Percentiles rank a stretch among this genome's conserved stretches.
Evolutionary conservation across 1,139 yeast species (phyloP).

Genomic region (Blastobotrys arbuscula): DNA sequence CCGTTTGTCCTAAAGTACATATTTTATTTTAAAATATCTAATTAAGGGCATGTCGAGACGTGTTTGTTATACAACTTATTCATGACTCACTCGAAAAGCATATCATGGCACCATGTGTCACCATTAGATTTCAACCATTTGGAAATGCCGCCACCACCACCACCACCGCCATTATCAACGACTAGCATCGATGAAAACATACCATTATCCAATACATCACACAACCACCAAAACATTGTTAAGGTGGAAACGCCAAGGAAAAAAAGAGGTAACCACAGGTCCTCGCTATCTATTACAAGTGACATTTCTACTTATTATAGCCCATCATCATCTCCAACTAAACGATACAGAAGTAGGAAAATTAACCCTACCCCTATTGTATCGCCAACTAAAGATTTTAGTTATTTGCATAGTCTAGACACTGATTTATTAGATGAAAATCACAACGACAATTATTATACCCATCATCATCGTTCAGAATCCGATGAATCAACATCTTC

Average conservation of each 20-base stretch:
- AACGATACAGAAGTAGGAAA: constrained; percentile 3
- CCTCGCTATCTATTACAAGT: constrained; percentile 5
- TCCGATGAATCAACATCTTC: constrained; percentile 12
- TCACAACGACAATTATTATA: neutral
- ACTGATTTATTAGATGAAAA: neutral
- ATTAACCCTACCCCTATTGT: constrained; percentile 12
- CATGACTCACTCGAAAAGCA: constrained; percentile 17
- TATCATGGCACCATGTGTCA: constrained; percentile 17
- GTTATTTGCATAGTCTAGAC: neutral
- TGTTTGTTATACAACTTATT: neutral
- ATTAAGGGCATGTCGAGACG: neutral
- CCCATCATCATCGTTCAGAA: neutral
- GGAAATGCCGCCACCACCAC: neutral
- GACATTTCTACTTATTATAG: constrained; percentile 10
- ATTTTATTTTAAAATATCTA: neutral
- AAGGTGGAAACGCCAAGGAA: neutral
- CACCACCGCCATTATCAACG: neutral
- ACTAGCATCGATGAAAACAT: neutral
- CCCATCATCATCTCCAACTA: constrained; percentile 9
- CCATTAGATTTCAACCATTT: neutral
- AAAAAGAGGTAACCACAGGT: constrained; percentile 4
- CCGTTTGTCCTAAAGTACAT: neutral
- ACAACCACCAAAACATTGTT: neutral
- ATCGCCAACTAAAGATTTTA: constrained; percentile 8
- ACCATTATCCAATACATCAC: neutral